Evolutionary conservation across 2,329 filamentous ascomycete species (phyloP).

Genomic region (Lasiodiplodia sp.): DNA sequence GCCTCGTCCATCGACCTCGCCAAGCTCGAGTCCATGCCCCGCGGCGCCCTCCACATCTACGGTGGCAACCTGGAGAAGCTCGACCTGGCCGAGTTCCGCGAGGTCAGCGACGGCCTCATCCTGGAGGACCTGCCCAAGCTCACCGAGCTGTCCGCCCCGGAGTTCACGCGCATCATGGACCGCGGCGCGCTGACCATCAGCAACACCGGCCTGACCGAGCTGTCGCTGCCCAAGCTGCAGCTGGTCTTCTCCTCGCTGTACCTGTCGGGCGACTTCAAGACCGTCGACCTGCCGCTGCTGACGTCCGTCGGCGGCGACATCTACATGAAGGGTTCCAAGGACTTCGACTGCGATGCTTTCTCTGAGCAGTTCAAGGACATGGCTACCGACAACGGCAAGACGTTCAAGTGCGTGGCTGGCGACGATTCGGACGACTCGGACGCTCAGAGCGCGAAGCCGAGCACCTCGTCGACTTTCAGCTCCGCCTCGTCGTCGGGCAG

Average conservation of each 20-base stretch:
- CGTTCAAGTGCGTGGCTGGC: conserved; percentile 18
- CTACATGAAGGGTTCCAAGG: conserved; percentile 17
- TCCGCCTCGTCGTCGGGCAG: background rate
- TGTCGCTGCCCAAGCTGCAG: conserved; percentile 20
- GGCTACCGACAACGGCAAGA: background rate
- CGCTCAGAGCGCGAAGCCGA: background rate
- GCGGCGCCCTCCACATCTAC: conserved; percentile 16
- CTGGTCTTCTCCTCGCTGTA: conserved; percentile 4
- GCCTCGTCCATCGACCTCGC: conserved; percentile 4
- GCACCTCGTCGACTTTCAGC: background rate
- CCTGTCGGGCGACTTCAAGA: conserved; percentile 12
- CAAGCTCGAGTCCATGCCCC: background rate
- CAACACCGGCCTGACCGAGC: conserved; percentile 7
- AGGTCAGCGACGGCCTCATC: conserved; percentile 8
- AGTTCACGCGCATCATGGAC: conserved; percentile 23
- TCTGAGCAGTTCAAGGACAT: background rate
- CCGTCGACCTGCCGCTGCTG: conserved; percentile 13
- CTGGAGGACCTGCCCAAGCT: conserved; percentile 17
- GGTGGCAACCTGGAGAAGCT: background rate
- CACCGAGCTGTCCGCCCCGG: conserved; percentile 1
- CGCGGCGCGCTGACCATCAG: conserved; percentile 4
- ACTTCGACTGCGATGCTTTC: conserved; percentile 12
- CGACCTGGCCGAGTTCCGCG: background rate
- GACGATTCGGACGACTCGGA: conserved; percentile 2
- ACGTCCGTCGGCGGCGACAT: conserved; percentile 1